Evolutionary conservation across 2,329 filamentous ascomycete species (phyloP), one percentile per base, ranked within the genome.

Genomic region (Neurospora sp.): DNA sequence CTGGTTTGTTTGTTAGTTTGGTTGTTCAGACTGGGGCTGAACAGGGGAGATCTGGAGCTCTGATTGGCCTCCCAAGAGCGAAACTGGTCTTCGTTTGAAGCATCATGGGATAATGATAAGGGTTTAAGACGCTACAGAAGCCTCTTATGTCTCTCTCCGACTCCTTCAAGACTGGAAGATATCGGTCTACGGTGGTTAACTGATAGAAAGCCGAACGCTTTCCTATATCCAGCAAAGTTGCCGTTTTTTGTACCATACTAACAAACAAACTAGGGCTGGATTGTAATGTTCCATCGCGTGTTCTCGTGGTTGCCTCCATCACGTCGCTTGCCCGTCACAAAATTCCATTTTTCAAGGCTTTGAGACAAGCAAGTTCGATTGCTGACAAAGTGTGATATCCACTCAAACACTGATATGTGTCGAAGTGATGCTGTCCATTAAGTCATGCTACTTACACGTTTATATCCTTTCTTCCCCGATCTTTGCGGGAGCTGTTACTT

Each of bases 391-490:
- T 40, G 37, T 36, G 72, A 74, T 71, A 67, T 74, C 69, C 74
- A 73, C 72, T 73, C 74, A 71, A 75, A 76, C 73, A 73, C 68
- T 62, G 33, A 43, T 23, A 19, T 43, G 8, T n/a, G 6, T 43
- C 17, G 8, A 10, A 10, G 17, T 43, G 17, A 19, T n/a, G 41
- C 41, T 19, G 8, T 46, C 41, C 40, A 8, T 8, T 17, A 41
- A 19, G 6, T 19, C 46, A 52, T 57, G 19, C 19, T 57, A 19
- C 4, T 46, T 46, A 10, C 41, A 46, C 4, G 4, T 46, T 6
- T 19, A 11, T 6, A 5, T 17, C 6, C 3, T 6, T 46, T 46
- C 8, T 6, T 19, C 4, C 8, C n/a, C 0, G 8, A 46, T 11
- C 4, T 19, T 19, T 19, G n/a, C 4, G 8, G n/a, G n/a, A 19